Conservation (phyloP, 225 moss, liverwort and hornwort genomes). For the Physcomitrellopsis africana region DNA sequence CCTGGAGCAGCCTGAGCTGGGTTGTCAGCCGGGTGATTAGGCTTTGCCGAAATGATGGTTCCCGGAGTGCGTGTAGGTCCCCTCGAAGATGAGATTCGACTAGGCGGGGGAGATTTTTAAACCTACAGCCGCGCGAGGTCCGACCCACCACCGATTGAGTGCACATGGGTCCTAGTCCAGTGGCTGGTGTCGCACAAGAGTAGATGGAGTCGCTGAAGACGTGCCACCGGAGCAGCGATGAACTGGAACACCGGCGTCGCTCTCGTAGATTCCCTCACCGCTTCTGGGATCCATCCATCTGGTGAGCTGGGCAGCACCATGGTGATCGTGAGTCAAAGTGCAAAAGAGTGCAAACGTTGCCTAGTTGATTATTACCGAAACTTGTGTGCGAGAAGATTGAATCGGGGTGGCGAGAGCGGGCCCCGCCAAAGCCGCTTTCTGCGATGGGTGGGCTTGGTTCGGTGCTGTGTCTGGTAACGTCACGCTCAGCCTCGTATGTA, state of each 20-base stretch:
- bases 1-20: background rate
- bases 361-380: no score
- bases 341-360: no score
- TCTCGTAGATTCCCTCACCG: background rate
- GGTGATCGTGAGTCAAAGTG: no score
- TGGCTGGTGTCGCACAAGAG: no score
- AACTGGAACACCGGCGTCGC: background rate
- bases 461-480: background rate
- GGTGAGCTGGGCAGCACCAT: no score
- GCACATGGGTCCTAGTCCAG: no score
- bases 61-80: background rate
- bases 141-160: no score
- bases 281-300: no score
- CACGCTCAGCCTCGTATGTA: no score
- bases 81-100: background rate
- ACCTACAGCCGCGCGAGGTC: no score
- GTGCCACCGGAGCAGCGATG: background rate
- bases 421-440: background rate
- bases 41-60: background rate
- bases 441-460: background rate
- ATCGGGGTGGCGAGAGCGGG: background rate
- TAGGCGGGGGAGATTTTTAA: no score
- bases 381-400: no score
- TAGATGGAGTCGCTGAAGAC: background rate
- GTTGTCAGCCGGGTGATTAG: background rate